Base-by-base conservation (phyloP, 1,139 yeast genomes). In the Hyphopichia wangnamkhiaoensis region DNA sequence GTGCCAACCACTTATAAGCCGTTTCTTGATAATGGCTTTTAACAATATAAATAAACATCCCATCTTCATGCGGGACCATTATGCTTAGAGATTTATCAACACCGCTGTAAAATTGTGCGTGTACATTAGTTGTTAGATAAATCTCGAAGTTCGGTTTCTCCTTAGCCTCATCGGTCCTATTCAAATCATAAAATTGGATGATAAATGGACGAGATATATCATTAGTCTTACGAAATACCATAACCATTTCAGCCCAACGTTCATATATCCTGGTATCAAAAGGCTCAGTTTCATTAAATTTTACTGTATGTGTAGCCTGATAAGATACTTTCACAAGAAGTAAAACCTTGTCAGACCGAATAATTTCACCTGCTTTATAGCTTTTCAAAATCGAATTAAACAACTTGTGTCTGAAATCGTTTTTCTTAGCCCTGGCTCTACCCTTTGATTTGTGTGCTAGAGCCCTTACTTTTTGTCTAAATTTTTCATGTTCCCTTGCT, bases 191-290 rank as follows among this genome's bases (percentile, higher is more conserved):
- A 43, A 89, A 77, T 50, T 87, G 91, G 1, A 88, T 48, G 2
- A 68, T 58, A 1, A 87, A 55, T 0, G 90, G 87, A 7, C 63
- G 61, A 2, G 60, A 64, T 0, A 53, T 38, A 40, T 70, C 62
- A 19, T 77, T 79, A 0, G 85, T 77, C 31, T 78, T 76, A 41
- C 93, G 64, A 0, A 84, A 79, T 3, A 84, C 86, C 1, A 84
- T 82, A 25, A 78, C 62, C 53, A 79, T 84, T 54, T 89, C 96
- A 43, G 74, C 77, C 93, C 96, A 88, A 34, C 88, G 64, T 42
- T 84, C 89, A n/a, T 70, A 46, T 2, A 85, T 70, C 36, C 82
- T 61, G 0, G 87, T 67, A 39, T 76, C 80, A 29, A 72, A 65
- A 1, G 74, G 64, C 39, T 76, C 83, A 13, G 63, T 62, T 42